A percentile compares a stretch with the other conserved stretches of the same genome.
Evolutionary conservation across 495 filamentous ascomycete species (phyloP).

Genomic region (Penicillium pancosmium): DNA sequence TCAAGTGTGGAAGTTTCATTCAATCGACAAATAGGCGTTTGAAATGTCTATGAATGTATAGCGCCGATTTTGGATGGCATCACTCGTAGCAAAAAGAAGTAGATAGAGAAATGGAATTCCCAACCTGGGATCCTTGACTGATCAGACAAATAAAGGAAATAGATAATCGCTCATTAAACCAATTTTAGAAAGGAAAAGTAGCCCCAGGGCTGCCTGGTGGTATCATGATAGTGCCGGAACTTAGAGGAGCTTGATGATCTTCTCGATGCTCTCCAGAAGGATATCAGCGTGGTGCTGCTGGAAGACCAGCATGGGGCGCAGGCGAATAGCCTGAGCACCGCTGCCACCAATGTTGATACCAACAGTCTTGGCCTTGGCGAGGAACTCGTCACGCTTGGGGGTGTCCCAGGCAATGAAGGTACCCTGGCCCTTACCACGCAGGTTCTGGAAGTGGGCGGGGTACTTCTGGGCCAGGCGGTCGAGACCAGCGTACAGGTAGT

Average conservation of each 20-base stretch:
- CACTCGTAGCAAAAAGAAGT: slow-evolving; percentile 18
- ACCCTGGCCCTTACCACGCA: slow-evolving; percentile 91
- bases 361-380: slow-evolving; percentile 70
- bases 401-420: slow-evolving; percentile 98
- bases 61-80: slow-evolving; percentile 25
- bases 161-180: slow-evolving; percentile 31
- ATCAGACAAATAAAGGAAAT: slow-evolving; percentile 14
- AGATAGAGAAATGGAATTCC: slow-evolving; percentile 7
- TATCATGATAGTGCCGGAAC: slow-evolving; percentile 9
- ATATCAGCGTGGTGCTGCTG: slow-evolving; percentile 85
- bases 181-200: slow-evolving; percentile 19
- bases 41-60: slow-evolving; percentile 29
- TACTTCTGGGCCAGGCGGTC: slow-evolving; percentile 70
- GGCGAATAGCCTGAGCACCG: slow-evolving; percentile 75
- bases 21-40: slow-evolving; percentile 17
- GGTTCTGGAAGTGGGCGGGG: slow-evolving; percentile 82
- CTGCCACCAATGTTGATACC: slow-evolving; percentile 94
- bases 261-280: slow-evolving; percentile 70
- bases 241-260: slow-evolving; percentile 67
- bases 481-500: slow-evolving; percentile 78
- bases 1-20: slow-evolving; percentile 13
- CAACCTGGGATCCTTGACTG: background rate
- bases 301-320: slow-evolving; percentile 96
- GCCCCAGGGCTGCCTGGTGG: slow-evolving; percentile 10
- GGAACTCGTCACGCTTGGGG: slow-evolving; percentile 80